phyloP scores from a whole-genome alignment of 2,329 filamentous ascomycete genomes.

The Arthrinium puccinioides region DNA sequence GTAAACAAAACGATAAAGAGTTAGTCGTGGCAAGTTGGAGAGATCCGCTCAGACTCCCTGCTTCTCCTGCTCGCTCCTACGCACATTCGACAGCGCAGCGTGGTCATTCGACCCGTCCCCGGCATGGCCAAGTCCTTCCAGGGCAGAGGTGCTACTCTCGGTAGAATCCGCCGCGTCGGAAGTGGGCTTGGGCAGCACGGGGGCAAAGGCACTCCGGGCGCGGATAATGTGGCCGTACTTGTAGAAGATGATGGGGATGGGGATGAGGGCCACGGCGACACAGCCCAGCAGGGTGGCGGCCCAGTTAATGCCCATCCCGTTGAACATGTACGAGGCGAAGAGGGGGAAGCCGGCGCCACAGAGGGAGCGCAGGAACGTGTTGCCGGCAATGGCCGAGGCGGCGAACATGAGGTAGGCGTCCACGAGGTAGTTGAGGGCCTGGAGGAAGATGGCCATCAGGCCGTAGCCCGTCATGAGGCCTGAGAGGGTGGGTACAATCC shows the following conservation, averaged over 20 bases:
- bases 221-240: conserved; percentile 53
- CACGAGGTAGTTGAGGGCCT: conserved; percentile 73
- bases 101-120: conserved; percentile 28
- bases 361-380: conserved; percentile 72
- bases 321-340: conserved; percentile 66
- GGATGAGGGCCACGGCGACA: conserved; percentile 48
- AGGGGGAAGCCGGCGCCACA: conserved; percentile 75
- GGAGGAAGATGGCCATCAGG: conserved; percentile 76
- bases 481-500: conserved; percentile 56
- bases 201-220: conserved; percentile 47
- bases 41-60: neutral
- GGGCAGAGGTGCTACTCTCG: too few species aligned
- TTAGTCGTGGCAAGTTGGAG: too few species aligned
- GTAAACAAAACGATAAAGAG: too few species aligned
- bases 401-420: conserved; percentile 68
- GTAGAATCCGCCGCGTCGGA: conserved; percentile 7
- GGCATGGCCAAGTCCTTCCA: too few species aligned
- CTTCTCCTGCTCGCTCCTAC: conserved; percentile 17
- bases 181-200: conserved; percentile 32
- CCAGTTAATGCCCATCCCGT: conserved; percentile 55
- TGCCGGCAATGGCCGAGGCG: conserved; percentile 75
- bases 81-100: conserved; percentile 26
- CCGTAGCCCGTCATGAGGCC: conserved; percentile 65
- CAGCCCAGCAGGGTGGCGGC: conserved; percentile 55
- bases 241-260: conserved; percentile 58